Base-by-base conservation (phyloP, 345 rosid species). In the Nasturtium officinale region DNA sequence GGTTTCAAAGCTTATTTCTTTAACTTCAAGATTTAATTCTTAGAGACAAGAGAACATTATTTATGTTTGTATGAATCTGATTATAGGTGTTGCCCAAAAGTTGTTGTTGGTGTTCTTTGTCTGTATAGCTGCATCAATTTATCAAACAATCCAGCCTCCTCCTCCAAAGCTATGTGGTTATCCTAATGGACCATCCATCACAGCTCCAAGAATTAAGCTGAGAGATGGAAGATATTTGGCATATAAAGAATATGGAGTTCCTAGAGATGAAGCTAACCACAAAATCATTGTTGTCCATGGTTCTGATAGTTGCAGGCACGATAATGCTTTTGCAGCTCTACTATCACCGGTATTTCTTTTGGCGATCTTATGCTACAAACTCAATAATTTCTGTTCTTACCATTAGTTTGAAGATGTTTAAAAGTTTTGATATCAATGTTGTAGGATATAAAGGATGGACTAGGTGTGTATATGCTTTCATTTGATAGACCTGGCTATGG, bases 401-500 rank as follows among this genome's bases (percentile, higher is more conserved):
- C 26, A 43, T n/a, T n/a, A 26, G 26, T 47, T 6, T 63, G 21
- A 46, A 21, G 51, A 23, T 2, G 2, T 33, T n/a, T n/a, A n/a
- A 0, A 33, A 5, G 2, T 65, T 38, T 20, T 60, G 38, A 46
- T 53, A n/a, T 56, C 35, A 43, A 30, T 72, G 52, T 73, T 77
- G 69, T 82, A 88, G 90, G 89, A 84, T 9, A 38, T 80, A n/a
- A 47, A 80, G 17, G 83, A 89, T 18, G 87, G 80, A 61, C 43
- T 89, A 20, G 84, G 87, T 64, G 57, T 89, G 63, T 83, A 85
- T 71, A 67, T 83, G 32, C 85, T 89, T 61, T 85, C 91, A 50
- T 82, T 82, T 61, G 95, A 89, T 75, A 82, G 87, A 76, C 86
- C 91, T 37, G 88, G 95, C 61, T 89, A 89, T 72, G 91, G 88